Evolutionary conservation across 169 alveolate species (phyloP), one percentile per base, ranked within the genome.

Genomic region (Plasmodium gaboni): DNA sequence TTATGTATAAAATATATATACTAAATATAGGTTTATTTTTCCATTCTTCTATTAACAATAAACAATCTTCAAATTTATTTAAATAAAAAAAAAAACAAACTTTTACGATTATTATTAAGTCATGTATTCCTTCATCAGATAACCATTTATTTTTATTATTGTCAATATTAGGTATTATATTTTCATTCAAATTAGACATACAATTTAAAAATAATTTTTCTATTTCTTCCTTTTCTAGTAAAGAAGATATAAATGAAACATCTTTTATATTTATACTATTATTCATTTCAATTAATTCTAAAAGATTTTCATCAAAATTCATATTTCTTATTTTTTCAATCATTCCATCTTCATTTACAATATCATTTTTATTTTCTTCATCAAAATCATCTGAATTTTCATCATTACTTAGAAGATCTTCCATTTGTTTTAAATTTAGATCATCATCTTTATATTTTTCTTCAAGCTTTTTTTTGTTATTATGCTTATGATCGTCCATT

Each of bases 21-120:
- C 90, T 80, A 80, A 80, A 80, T 53, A 80, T 50, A 67, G 90
- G 90, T 28, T 70, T 26, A 48, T 80, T 71, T 80, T 67, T 44
- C 78, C 83, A 80, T 51, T 80, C 42, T 19, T 80, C 90, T 67
- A 80, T 26, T 80, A 80, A 15, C 38, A 46, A 44, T 80, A 80
- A 80, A 17, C 83, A 80, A 42, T 53, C 57, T 50, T 71, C 69
- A 80, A 80, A 67, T 42, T 80, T 17, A 80, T 80, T 80, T 67
- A 68, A n/a, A 24, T 80, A 80, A 53, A 80, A 51, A 57, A 53
- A 44, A 55, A 10, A 61, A 61, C 55, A 80, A 28, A 80, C 17
- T 5, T 80, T 80, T 53, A 71, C 83, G 53, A 80, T 15, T 80
- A 48, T 42, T 48, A 17, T 8, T 80, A 80, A 67, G 69, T 80